Conservation (phyloP, 768 basidiomycete genomes). For the Russula griseocarnosa region DNA sequence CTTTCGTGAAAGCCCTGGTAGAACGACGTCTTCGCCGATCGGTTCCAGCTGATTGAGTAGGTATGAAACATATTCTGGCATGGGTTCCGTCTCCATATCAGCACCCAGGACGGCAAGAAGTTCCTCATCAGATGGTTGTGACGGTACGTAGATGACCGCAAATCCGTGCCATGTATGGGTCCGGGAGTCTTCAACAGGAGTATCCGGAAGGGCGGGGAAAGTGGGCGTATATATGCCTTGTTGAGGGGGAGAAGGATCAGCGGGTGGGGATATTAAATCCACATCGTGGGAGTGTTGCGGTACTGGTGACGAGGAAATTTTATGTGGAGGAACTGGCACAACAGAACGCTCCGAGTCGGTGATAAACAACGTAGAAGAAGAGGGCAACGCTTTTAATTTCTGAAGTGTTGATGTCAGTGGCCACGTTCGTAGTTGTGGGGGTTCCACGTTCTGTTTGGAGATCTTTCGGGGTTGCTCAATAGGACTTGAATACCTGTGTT, state of each 20-base stretch:
- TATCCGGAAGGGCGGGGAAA: not conserved
- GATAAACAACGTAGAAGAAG: not conserved
- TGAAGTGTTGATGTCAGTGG: conserved; percentile 15
- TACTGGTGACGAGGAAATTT: not conserved
- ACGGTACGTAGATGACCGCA: conserved; percentile 16
- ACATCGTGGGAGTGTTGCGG: not conserved
- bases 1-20: conserved; percentile 12
- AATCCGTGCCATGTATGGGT: conserved; percentile 9
- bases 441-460: conserved; percentile 17
- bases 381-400: conserved; percentile 4
- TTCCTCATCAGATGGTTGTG: conserved; percentile 23
- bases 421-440: conserved; percentile 19
- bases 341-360: not conserved
- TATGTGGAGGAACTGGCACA: not conserved
- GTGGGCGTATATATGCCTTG: not conserved
- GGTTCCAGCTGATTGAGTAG: conserved; percentile 20
- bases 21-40: conserved; percentile 15
- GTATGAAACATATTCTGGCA: conserved; percentile 22
- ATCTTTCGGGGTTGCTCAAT: conserved; percentile 11
- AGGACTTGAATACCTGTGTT: not conserved
- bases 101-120: conserved; percentile 17
- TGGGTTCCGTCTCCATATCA: conserved; percentile 11
- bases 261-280: not conserved
- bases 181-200: conserved; percentile 8
- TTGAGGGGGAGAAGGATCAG: not conserved